A percentile compares a stretch with the other conserved stretches of the same genome.
These are phyloP conservation scores for Dactylellina sp. DNA, from an alignment of 2,329 filamentous ascomycete species.

Conservation along the genomic window DNA sequence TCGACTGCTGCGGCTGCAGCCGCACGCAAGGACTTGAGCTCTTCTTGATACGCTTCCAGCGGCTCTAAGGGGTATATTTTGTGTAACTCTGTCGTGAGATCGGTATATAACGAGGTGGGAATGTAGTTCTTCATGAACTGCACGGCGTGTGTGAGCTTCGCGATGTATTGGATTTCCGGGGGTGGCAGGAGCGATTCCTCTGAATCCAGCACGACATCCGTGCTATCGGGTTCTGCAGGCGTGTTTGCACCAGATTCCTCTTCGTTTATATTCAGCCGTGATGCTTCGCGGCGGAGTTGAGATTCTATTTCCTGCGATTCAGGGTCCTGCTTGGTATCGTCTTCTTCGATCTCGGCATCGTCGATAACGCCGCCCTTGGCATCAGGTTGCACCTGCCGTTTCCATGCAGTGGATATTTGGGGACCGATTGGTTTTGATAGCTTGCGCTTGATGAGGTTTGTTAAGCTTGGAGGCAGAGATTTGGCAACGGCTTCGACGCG, in stretches of 20 bases:
- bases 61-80: slow-evolving; percentile 25
- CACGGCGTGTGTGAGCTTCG: slow-evolving; percentile 30
- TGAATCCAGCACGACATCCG: not conserved
- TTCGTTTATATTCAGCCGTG: slow-evolving; percentile 45
- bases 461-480: slow-evolving; percentile 29
- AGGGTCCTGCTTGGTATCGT: slow-evolving; percentile 5
- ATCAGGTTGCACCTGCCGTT: slow-evolving; percentile 18
- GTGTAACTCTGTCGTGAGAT: slow-evolving; percentile 7
- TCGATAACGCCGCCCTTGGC: slow-evolving; percentile 24
- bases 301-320: slow-evolving; percentile 70
- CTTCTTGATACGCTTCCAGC: slow-evolving; percentile 40
- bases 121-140: slow-evolving; percentile 52
- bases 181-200: slow-evolving; percentile 39
- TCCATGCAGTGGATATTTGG: slow-evolving; percentile 36
- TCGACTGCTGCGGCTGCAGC: slow-evolving; percentile 76
- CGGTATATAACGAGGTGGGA: slow-evolving; percentile 14
- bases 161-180: slow-evolving; percentile 35
- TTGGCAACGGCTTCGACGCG: slow-evolving; percentile 49
- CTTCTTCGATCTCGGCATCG: slow-evolving; percentile 39
- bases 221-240: not conserved
- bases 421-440: slow-evolving; percentile 60
- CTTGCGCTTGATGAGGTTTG: slow-evolving; percentile 36
- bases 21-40: slow-evolving; percentile 64
- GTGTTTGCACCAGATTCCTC: slow-evolving; percentile 28
- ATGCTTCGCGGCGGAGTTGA: slow-evolving; percentile 50